These are phyloP conservation scores for Crinitomyces ghanaensis DNA, from an alignment of 805 yeast species.

Conservation along the genomic window DNA sequence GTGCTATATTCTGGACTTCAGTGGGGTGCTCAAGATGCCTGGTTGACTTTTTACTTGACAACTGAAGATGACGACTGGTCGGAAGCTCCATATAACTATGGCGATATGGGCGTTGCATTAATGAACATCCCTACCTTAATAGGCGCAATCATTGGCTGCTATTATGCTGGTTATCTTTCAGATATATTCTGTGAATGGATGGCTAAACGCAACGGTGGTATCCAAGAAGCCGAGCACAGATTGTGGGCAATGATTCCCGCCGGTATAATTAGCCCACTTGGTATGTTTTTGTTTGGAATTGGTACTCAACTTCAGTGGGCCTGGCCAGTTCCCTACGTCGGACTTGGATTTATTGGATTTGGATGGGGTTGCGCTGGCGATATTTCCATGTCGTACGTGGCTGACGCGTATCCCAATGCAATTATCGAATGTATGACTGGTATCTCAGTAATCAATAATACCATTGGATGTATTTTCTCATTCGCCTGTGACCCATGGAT, in stretches of 20 bases:
- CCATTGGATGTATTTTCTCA: slow-evolving; percentile 50
- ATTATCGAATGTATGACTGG: slow-evolving; percentile 46
- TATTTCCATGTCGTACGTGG: slow-evolving; percentile 43
- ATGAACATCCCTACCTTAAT: slow-evolving; percentile 60
- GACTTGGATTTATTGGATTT: slow-evolving; percentile 44
- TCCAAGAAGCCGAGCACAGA: slow-evolving; percentile 46
- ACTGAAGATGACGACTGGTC: slow-evolving; percentile 59
- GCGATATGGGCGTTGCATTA: slow-evolving; percentile 55
- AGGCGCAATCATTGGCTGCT: slow-evolving; percentile 41
- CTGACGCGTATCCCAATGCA: slow-evolving; percentile 46
- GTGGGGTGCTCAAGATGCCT: slow-evolving; percentile 75
- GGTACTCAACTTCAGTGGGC: slow-evolving; percentile 43
- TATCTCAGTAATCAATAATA: slow-evolving; percentile 45
- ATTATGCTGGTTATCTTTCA: slow-evolving; percentile 38
- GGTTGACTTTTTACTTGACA: slow-evolving; percentile 62
- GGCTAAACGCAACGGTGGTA: slow-evolving; percentile 40
- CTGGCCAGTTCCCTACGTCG: slow-evolving; percentile 46
- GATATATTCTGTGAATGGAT: slow-evolving; percentile 47
- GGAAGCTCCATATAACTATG: slow-evolving; percentile 54
- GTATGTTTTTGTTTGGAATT: slow-evolving; percentile 50
- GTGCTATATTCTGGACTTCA: slow-evolving; percentile 53
- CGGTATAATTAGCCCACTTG: slow-evolving; percentile 40
- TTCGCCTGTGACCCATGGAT: slow-evolving; percentile 52
- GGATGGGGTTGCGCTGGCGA: slow-evolving; percentile 52
- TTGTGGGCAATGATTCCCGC: slow-evolving; percentile 40